Conservation (phyloP, 768 basidiomycete genomes). For the Leccinellum luteum region DNA sequence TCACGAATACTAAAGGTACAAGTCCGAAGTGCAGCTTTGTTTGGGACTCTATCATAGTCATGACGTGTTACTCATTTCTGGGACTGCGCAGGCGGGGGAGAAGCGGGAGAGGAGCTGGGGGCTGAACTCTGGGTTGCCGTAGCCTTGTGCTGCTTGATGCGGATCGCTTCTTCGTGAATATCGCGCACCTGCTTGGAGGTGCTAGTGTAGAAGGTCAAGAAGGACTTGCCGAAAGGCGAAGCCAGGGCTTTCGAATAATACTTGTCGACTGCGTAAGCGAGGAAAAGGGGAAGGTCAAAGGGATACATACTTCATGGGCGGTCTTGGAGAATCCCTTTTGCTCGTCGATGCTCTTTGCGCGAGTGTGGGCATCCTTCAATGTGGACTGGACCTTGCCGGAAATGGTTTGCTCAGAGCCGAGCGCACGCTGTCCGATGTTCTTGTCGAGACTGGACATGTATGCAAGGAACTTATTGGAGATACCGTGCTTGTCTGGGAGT, state of each 20-base stretch:
- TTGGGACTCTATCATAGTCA: background rate
- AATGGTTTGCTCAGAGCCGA: slow-evolving; percentile 81
- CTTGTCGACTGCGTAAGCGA: slow-evolving; percentile 35
- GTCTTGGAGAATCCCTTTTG: slow-evolving; percentile 72
- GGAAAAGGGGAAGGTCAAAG: background rate
- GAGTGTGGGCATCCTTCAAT: slow-evolving; percentile 60
- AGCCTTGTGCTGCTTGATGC: slow-evolving; percentile 68
- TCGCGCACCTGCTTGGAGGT: slow-evolving; percentile 87
- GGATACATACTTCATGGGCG: slow-evolving; percentile 59
- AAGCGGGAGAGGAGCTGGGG: slow-evolving; percentile 4
- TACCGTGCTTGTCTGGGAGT: slow-evolving; percentile 70
- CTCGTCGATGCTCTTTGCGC: slow-evolving; percentile 76
- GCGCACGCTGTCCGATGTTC: slow-evolving; percentile 61
- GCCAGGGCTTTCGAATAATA: slow-evolving; percentile 76
- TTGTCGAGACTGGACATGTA: slow-evolving; percentile 77
- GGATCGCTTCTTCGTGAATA: slow-evolving; percentile 89
- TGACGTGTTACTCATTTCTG: slow-evolving; percentile 5
- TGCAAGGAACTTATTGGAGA: slow-evolving; percentile 77
- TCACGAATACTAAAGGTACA: slow-evolving; percentile 11
- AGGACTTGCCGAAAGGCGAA: slow-evolving; percentile 77
- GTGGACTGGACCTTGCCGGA: slow-evolving; percentile 69
- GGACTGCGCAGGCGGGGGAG: slow-evolving; percentile 9
- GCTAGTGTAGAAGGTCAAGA: slow-evolving; percentile 78
- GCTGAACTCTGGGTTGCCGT: slow-evolving; percentile 13
- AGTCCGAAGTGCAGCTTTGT: background rate